Percentiles rank a stretch among this genome's conserved stretches.
These are phyloP conservation scores for Cornus controversa DNA, from an alignment of 148 eudicot genomes.

Conservation along the genomic window DNA sequence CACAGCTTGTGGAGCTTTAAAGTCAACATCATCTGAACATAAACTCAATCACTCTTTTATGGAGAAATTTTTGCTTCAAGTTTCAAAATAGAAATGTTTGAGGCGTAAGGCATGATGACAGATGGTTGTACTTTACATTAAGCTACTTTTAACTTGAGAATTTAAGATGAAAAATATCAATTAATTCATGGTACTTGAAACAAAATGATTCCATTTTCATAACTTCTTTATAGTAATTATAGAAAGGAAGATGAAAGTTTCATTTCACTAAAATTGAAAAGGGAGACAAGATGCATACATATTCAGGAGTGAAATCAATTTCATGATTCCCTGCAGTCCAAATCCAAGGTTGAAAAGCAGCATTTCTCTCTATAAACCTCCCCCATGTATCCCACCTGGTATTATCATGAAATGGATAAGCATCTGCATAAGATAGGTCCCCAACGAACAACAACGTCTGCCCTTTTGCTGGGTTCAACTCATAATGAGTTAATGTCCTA, in stretches of 20 bases:
- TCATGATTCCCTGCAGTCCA: constrained; percentile 87
- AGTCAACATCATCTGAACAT: neutral
- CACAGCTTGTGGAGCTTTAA: no score
- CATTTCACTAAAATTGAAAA: no score
- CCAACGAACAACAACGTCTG: constrained; percentile 68
- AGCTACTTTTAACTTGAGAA: no score
- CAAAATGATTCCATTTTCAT: no score
- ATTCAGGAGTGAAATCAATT: constrained; percentile 54
- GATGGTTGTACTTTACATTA: neutral
- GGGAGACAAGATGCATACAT: constrained; percentile 36
- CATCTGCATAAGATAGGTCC: constrained; percentile 84
- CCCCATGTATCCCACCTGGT: constrained; percentile 92
- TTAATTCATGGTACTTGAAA: no score
- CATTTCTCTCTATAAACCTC: constrained; percentile 71
- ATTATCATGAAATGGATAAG: constrained; percentile 65
- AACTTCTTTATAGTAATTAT: no score
- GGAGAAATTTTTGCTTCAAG: neutral
- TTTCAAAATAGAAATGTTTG: neutral
- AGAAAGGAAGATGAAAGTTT: no score
- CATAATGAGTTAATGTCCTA: constrained; percentile 64
- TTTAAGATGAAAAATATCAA: no score
- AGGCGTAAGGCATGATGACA: no score
- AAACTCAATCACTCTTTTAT: neutral
- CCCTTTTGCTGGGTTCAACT: constrained; percentile 60
- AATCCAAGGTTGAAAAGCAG: constrained; percentile 85